Evolutionary conservation across 208 protist genomes (phyloP), one percentile per base, ranked within the genome.

Genomic region (Spongospora subterranea): DNA sequence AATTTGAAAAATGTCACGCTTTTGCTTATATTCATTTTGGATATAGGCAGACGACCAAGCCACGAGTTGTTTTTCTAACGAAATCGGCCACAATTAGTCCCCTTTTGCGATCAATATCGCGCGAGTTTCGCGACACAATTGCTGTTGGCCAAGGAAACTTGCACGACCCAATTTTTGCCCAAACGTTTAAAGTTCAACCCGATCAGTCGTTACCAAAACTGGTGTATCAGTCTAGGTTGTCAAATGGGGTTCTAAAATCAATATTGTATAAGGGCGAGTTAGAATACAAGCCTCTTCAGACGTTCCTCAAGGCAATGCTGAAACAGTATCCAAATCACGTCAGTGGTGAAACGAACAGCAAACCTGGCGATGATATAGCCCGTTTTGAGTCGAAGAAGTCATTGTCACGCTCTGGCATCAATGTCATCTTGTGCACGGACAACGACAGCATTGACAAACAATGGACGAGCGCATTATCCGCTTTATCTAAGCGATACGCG

Each of bases 201-300:
- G 35, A 13, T 6, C 6, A 82, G 6, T 45, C 71, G 40, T 6
- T 40, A 20, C 40, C 71, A n/a, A 82, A 82, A n/a, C 71, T 82
- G 17, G n/a, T 82, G 17, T 82, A 40, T n/a, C 71, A 82, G 71
- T 6, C 71, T 35, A 13, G 6, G 6, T 45, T 43, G n/a, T 13
- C 71, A 6, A 43, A 35, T 82, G 71, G 71, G n/a, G 71, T 6
- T 17, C n/a, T 82, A 6, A 82, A 82, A 82, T 6, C 17, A n/a
- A 20, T 43, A 20, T 13, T 82, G 6, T 82, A 82, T n/a, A 82
- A 82, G 35, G 71, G 71, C 6, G n/a, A 82, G 71, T 43, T 43
- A 13, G 40, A 82, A 35, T 35, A 20, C 35, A 82, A 43, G 35
- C 40, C 71, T 6, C 6, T 82, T 6, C 6, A 82, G 71, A 82